Evolutionary conservation across 2,329 filamentous ascomycete species (phyloP).

Genomic region (Trichophyton rubrum): DNA sequence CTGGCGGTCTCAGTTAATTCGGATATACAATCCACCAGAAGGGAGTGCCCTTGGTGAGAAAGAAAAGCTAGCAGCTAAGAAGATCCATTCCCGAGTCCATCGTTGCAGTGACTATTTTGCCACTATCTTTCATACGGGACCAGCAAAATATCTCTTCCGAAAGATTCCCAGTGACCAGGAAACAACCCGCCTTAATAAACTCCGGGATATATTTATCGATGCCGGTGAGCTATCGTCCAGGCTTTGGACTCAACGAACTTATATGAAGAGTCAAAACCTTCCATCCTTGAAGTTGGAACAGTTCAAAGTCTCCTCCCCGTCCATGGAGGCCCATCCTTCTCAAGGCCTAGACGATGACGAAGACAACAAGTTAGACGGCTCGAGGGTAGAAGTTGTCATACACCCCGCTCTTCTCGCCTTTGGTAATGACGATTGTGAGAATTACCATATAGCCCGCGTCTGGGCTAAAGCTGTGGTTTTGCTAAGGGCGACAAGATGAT

Average conservation of each 20-base stretch:
- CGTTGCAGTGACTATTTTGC: slow-evolving; percentile 3
- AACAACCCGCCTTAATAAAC: not conserved
- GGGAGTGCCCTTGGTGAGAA: not conserved
- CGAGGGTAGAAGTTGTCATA: slow-evolving; percentile 11
- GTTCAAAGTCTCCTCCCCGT: slow-evolving; percentile 4
- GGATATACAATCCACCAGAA: slow-evolving; percentile 10
- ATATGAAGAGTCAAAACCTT: slow-evolving; percentile 7
- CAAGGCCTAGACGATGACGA: slow-evolving; percentile 16
- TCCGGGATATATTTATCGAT: slow-evolving; percentile 7
- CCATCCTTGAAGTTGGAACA: not conserved
- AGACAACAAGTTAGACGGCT: slow-evolving; percentile 13
- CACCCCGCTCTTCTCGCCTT: slow-evolving; percentile 16
- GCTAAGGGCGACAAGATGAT: not conserved
- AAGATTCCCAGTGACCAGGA: not conserved
- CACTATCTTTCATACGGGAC: not conserved
- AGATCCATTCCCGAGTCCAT: slow-evolving; percentile 1
- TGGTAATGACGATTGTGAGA: slow-evolving; percentile 16
- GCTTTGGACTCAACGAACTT: slow-evolving; percentile 16
- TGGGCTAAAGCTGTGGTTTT: slow-evolving; percentile 16
- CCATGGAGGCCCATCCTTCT: slow-evolving; percentile 14
- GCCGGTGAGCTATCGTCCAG: slow-evolving; percentile 12
- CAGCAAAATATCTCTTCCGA: not conserved
- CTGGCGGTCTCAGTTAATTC: slow-evolving; percentile 17
- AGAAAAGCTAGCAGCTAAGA: not conserved
- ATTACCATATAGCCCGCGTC: slow-evolving; percentile 15